A percentile compares a stretch with the other conserved stretches of the same genome.
Conservation (phyloP, 768 basidiomycete genomes). For the Suillus fuscotomentosus region DNA sequence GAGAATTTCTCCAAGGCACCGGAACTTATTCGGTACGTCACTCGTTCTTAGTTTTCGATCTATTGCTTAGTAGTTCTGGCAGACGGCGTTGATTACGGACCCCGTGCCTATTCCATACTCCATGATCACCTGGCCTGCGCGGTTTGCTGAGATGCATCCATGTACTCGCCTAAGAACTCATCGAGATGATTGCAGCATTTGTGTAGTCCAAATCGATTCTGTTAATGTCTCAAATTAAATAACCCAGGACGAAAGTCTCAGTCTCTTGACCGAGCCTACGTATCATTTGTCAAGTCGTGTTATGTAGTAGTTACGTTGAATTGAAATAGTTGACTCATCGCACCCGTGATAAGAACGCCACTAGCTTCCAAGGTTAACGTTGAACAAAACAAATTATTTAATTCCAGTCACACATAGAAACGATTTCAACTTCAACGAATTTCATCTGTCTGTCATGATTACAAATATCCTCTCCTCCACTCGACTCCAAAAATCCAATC, state of each 20-base stretch:
- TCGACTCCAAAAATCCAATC: constrained; percentile 29
- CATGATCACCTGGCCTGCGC: neutral
- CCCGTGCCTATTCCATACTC: neutral
- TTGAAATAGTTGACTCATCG: neutral
- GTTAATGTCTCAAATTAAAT: constrained; percentile 6
- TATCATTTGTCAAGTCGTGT: constrained; percentile 6
- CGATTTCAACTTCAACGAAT: neutral
- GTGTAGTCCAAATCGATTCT: neutral
- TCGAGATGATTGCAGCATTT: neutral
- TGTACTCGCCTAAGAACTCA: neutral
- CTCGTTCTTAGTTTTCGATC: neutral
- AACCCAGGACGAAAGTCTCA: constrained; percentile 8
- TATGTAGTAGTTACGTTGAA: constrained; percentile 6
- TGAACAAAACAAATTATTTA: too few species aligned
- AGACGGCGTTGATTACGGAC: neutral
- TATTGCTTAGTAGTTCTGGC: neutral
- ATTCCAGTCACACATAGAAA: too few species aligned
- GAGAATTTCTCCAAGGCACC: neutral
- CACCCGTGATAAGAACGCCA: too few species aligned
- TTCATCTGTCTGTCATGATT: constrained; percentile 1
- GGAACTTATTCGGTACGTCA: neutral
- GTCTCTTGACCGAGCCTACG: neutral
- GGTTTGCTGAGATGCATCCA: neutral
- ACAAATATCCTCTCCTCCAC: constrained; percentile 15
- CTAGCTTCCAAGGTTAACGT: too few species aligned